Evolutionary conservation across 306 rosid genomes (phyloP).

Genomic region (Cicer cuneatum): DNA sequence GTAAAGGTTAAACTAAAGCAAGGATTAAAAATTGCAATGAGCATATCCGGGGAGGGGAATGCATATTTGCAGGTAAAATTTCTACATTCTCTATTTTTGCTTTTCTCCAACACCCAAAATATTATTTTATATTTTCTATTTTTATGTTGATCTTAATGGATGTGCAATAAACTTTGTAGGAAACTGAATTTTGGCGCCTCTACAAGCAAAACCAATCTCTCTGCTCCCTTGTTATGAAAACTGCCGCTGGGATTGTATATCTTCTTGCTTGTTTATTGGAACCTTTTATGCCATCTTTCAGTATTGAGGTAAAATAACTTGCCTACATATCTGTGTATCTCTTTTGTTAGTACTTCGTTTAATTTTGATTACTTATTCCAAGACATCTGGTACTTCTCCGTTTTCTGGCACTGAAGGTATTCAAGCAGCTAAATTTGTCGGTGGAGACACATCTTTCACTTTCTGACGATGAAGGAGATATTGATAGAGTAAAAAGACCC

Average conservation of each 20-base stretch:
- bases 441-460: constrained; percentile 64
- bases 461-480: constrained; percentile 74
- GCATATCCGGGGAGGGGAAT: constrained; percentile 87
- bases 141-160: not conserved
- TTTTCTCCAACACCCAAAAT: not conserved
- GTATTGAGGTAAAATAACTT: constrained; percentile 64
- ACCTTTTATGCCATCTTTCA: constrained; percentile 93
- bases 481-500: constrained; percentile 70
- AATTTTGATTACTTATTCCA: constrained; percentile 25
- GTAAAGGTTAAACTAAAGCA: constrained; percentile 91
- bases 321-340: not conserved
- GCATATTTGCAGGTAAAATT: constrained; percentile 80
- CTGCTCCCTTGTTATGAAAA: constrained; percentile 80
- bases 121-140: constrained; percentile 1
- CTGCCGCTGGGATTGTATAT: constrained; percentile 86
- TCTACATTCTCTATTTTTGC: constrained; percentile 17
- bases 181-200: constrained; percentile 87
- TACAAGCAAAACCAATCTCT: constrained; percentile 79
- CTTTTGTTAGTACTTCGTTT: not conserved
- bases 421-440: constrained; percentile 81
- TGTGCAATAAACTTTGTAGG: constrained; percentile 52
- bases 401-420: constrained; percentile 64
- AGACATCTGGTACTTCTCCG: not conserved
- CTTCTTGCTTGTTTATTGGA: constrained; percentile 86
- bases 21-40: constrained; percentile 88